Base-by-base conservation (phyloP, 2,329 filamentous ascomycete genomes). In the Phyllosticta citriasiana region DNA sequence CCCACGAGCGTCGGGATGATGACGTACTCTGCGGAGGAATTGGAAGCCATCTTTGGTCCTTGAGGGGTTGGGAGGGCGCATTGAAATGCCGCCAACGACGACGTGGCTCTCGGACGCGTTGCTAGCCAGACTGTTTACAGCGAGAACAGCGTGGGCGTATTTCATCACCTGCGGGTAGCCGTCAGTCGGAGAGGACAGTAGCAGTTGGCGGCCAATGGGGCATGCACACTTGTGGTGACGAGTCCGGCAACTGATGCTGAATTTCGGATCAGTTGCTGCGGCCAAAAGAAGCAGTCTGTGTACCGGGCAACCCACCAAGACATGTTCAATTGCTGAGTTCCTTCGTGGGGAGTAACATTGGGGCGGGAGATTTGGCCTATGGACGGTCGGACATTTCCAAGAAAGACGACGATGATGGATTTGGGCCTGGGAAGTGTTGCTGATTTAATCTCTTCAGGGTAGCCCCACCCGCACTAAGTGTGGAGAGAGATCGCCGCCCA, bases 381-480 rank as follows among this genome's bases (percentile, higher is more conserved):
- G 9, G 33, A 4, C 6, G 9, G 33, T 40, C 33, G 4, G 14
- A 40, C 14, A 40, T 40, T 40, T 40, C 33, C 33, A 40, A 16
- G 33, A 40, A 40, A 10, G 33, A 40, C 33, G 33, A 40, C 10
- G 33, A 12, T 16, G 33, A 12, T 40, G 33, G 14, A 16, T 40
- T 22, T 14, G 69, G 51, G 72, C 73, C 19, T 72, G 63, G 3
- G 71, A 70, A 50, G 72, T 68, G 33, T 73, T 68, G 30, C 33
- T 73, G 69, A n/a, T 73, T 40, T 73, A 73, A 59, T 73, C 71
- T 47, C 67, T 67, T 3, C 73, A 63, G 12, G 73, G 63, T 69
- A 71, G 73, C 4, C 70, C 71, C 55, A 72, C 71, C 56, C 72
- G 71, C 56, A 72, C 71, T 35, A 71, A 67, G 54, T 73, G 69